phyloP scores from a whole-genome alignment of 1,284 basidiomycete species.

The Pascua guehoae region DNA sequence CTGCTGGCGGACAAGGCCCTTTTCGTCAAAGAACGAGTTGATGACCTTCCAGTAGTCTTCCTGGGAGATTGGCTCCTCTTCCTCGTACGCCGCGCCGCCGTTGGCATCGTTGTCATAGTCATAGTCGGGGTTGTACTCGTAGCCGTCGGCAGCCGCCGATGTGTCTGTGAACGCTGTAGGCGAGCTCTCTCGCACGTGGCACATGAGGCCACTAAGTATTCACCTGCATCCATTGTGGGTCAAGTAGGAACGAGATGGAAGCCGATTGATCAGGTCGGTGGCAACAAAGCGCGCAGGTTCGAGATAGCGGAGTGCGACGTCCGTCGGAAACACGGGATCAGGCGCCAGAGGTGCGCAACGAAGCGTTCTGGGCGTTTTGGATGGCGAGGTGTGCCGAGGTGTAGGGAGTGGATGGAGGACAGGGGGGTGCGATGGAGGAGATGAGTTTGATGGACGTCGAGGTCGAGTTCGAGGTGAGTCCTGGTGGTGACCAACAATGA shows the following conservation, averaged over 20 bases:
- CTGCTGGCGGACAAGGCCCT: constrained; percentile 96
- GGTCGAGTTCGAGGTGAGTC: too few species aligned
- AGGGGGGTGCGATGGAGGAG: too few species aligned
- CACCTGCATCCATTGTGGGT: constrained; percentile 44
- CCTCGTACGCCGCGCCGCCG: constrained; percentile 54
- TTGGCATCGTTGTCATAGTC: constrained; percentile 22
- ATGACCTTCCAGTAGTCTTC: constrained; percentile 97
- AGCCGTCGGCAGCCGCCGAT: constrained; percentile 27
- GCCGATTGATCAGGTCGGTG: not conserved
- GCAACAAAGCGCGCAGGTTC: not conserved
- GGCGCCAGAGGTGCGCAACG: constrained; percentile 4
- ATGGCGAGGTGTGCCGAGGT: not conserved
- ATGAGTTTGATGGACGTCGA: too few species aligned
- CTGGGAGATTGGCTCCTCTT: constrained; percentile 70
- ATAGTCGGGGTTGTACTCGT: constrained; percentile 35
- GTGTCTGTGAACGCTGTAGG: constrained; percentile 27
- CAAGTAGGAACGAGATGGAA: too few species aligned
- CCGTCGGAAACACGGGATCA: not conserved
- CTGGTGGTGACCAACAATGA: too few species aligned
- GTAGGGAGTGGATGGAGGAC: not conserved
- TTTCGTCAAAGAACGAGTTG: constrained; percentile 92
- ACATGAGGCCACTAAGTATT: constrained; percentile 27
- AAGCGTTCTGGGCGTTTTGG: constrained; percentile 6
- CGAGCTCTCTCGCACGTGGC: constrained; percentile 4
- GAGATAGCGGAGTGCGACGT: not conserved